These are phyloP conservation scores for Klebsormidium nitens DNA, from an alignment of 139 green algal genomes.

Conservation along the genomic window DNA sequence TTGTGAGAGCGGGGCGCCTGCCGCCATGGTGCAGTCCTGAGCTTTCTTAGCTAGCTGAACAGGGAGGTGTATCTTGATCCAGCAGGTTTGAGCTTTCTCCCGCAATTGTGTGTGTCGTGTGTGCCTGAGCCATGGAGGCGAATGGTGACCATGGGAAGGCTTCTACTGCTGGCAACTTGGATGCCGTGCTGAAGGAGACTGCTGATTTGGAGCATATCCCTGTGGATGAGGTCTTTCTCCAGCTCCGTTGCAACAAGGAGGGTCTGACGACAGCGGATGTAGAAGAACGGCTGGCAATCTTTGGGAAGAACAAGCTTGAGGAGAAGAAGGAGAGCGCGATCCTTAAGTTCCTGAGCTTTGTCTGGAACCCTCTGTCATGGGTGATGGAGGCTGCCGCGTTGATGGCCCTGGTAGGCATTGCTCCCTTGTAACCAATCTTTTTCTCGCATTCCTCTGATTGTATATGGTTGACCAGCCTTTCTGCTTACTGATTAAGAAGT, in stretches of 20 bases:
- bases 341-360: slow-evolving; percentile 57
- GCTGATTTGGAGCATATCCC: slow-evolving; percentile 32
- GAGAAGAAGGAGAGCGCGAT: slow-evolving; percentile 51
- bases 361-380: slow-evolving; percentile 80
- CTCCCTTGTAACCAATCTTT: background rate
- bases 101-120: no score
- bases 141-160: no score
- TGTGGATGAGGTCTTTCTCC: slow-evolving; percentile 33
- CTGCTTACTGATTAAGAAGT: background rate
- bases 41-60: no score
- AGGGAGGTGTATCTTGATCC: no score
- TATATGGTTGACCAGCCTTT: background rate
- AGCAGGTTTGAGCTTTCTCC: no score
- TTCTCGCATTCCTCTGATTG: background rate
- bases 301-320: slow-evolving; percentile 34
- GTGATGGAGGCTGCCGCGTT: slow-evolving; percentile 78
- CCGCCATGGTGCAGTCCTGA: no score
- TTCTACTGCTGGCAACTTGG: no score
- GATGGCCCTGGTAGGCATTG: slow-evolving; percentile 57
- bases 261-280: slow-evolving; percentile 14
- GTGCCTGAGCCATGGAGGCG: no score
- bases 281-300: slow-evolving; percentile 18
- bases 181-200: no score
- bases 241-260: slow-evolving; percentile 12
- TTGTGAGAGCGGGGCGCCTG: no score